Evolutionary conservation across 2,329 filamentous ascomycete genomes (phyloP).

Genomic region (Hypoxylon sp.): DNA sequence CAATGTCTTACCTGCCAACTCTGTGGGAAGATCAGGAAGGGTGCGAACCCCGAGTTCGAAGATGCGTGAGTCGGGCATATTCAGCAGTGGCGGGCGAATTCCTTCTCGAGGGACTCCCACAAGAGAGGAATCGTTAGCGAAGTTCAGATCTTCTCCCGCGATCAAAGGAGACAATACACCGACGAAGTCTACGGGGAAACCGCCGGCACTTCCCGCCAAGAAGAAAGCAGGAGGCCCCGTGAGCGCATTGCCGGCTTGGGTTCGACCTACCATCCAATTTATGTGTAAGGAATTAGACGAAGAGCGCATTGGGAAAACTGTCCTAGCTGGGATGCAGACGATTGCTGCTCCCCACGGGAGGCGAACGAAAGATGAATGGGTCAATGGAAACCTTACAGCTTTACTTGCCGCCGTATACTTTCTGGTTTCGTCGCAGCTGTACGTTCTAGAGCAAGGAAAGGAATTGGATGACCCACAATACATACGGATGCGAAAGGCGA

Average conservation of each 20-base stretch:
- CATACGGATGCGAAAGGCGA: conserved; percentile 62
- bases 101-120: conserved; percentile 63
- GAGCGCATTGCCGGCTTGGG: conserved; percentile 72
- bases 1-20: conserved; percentile 70
- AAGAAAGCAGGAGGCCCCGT: conserved; percentile 51
- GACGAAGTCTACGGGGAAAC: conserved; percentile 60
- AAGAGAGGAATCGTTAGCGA: conserved; percentile 62
- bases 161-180: conserved; percentile 58
- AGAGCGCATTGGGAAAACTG: conserved; percentile 76
- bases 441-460: conserved; percentile 58
- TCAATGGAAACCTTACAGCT: conserved; percentile 64
- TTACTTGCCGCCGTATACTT: conserved; percentile 74
- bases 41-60: conserved; percentile 56
- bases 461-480: conserved; percentile 62
- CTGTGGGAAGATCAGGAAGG: conserved; percentile 46
- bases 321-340: conserved; percentile 80
- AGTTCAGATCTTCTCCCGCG: conserved; percentile 60
- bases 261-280: conserved; percentile 76
- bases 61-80: conserved; percentile 55
- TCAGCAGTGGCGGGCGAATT: conserved; percentile 54
- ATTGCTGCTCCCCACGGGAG: conserved; percentile 63
- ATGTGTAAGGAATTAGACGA: conserved; percentile 75
- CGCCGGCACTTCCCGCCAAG: conserved; percentile 50
- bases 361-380: conserved; percentile 65
- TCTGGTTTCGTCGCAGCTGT: conserved; percentile 69